Evolutionary conservation across 495 filamentous ascomycete species (phyloP), one percentile per base, ranked within the genome.

Genomic region (Talaromyces wortmannii): DNA sequence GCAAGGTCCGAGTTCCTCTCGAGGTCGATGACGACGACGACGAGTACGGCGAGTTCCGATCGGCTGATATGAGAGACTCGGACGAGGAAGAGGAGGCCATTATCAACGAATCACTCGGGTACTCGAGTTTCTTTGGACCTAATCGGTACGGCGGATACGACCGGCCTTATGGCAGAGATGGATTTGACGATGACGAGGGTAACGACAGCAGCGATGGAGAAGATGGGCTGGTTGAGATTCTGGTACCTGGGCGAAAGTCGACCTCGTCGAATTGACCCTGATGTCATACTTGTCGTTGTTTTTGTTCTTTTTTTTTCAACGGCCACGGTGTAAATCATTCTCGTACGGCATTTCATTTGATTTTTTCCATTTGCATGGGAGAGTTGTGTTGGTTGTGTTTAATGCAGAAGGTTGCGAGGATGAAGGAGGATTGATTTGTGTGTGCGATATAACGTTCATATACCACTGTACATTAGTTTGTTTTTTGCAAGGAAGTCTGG

Each of bases 51-150:
- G 52, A 42, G 8, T 53, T 42, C 42, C 17, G 49, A 6, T 66
- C 66, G 10, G 66, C 57, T 47, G 66, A 65, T n/a, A 63, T 75
- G 63, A 63, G 73, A 57, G 74, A 76, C 51, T 74, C 74, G 16
- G 73, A 77, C 44, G 74, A 77, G 8, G 74, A 77, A 55, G 73
- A 75, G 23, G 75, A 78, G 48, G 75, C 73, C 31, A 76, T 75
- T 45, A 75, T 76, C 47, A 76, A 78, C 50, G 73, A 75, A 58
- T 75, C 72, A 12, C 53, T 76, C 12, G 72, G 72, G 6, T 75
- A 75, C 44, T 69, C 72, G 7, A 73, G 75, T 43, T 56, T 73
- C 7, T 63, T 64, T 18, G 68, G 63, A 0, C 60, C 67, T 8
- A 65, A 53, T 7, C 63, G 72, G 48, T 77, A 74, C 55, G 66